Conservation (phyloP, 148 eudicot species). For the Camellia japonica region DNA sequence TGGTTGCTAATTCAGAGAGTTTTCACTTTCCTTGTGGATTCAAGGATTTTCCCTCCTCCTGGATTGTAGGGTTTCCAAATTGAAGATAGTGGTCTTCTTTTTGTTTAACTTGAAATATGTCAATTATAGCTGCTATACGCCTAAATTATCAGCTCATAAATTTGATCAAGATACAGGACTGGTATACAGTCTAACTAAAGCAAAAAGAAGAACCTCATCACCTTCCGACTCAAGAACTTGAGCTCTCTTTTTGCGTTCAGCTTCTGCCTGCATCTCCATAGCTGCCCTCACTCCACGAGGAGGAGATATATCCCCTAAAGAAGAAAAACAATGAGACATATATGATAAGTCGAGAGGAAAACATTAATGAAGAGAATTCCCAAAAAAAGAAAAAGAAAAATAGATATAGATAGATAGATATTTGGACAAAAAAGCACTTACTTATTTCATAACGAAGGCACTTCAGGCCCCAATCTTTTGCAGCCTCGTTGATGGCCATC, state of each 20-base stretch:
- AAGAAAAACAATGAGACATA: neutral
- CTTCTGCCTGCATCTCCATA: slow-evolving; percentile 99
- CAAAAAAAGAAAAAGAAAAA: neutral
- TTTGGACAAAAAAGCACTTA: slow-evolving; percentile 25
- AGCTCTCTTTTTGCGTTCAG: slow-evolving; percentile 97
- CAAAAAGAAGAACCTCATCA: slow-evolving; percentile 15
- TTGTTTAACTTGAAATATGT: neutral
- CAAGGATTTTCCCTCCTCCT: neutral
- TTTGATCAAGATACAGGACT: neutral
- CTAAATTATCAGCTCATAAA: neutral
- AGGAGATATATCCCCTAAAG: slow-evolving; percentile 90
- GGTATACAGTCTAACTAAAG: neutral
- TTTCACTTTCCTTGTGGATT: neutral
- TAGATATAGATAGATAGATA: neutral
- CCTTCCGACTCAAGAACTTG: slow-evolving; percentile 93
- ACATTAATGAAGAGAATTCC: neutral
- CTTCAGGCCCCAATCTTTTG: slow-evolving; percentile 79
- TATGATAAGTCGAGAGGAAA: neutral
- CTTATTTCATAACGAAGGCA: slow-evolving; percentile 97
- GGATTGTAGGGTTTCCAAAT: neutral
- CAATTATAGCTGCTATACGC: neutral
- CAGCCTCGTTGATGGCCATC: slow-evolving; percentile 82
- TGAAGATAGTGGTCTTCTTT: neutral
- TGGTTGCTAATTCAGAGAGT: neutral
- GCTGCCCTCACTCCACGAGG: slow-evolving; percentile 78